Evolutionary conservation across 306 rosid genomes (phyloP).

Genomic region (Coriaria nepalensis): DNA sequence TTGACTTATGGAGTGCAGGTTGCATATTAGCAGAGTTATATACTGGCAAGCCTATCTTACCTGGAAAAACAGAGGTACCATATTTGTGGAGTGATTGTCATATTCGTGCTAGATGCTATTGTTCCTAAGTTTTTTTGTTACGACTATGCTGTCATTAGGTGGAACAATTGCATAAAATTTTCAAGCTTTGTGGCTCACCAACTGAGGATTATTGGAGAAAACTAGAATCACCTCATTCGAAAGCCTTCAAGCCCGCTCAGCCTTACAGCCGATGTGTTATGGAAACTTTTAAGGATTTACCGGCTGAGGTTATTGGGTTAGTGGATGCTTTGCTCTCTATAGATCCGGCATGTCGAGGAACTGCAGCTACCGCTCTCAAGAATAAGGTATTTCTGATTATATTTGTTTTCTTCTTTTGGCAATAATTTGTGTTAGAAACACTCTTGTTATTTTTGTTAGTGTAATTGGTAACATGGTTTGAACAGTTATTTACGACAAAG

Average conservation of each 20-base stretch:
- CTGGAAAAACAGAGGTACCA: constrained; percentile 82
- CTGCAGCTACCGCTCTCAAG: constrained; percentile 49
- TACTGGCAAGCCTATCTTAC: constrained; percentile 68
- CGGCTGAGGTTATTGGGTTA: constrained; percentile 40
- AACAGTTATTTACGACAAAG: constrained; percentile 47
- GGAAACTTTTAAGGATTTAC: constrained; percentile 55
- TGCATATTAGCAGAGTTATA: constrained; percentile 79
- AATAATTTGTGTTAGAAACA: too few relatives aligned
- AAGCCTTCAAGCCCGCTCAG: constrained; percentile 55
- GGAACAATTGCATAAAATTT: constrained; percentile 61
- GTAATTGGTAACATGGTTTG: too few relatives aligned
- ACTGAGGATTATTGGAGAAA: constrained; percentile 66
- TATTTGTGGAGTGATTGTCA: constrained; percentile 3
- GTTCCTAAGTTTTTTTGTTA: too few relatives aligned
- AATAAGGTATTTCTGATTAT: constrained; percentile 34
- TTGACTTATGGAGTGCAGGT: constrained; percentile 81
- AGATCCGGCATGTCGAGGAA: constrained; percentile 55
- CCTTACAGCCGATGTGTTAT: constrained; percentile 51
- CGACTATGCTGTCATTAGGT: constrained; percentile 22
- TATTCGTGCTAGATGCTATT: too few relatives aligned
- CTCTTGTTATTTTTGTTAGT: too few relatives aligned
- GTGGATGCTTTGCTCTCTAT: constrained; percentile 56
- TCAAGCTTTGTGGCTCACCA: constrained; percentile 32
- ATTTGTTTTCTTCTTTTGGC: too few relatives aligned
- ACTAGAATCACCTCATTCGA: constrained; percentile 34